Base-by-base conservation (phyloP, 2,329 filamentous ascomycete species). In the Penicillium capsulatum region DNA sequence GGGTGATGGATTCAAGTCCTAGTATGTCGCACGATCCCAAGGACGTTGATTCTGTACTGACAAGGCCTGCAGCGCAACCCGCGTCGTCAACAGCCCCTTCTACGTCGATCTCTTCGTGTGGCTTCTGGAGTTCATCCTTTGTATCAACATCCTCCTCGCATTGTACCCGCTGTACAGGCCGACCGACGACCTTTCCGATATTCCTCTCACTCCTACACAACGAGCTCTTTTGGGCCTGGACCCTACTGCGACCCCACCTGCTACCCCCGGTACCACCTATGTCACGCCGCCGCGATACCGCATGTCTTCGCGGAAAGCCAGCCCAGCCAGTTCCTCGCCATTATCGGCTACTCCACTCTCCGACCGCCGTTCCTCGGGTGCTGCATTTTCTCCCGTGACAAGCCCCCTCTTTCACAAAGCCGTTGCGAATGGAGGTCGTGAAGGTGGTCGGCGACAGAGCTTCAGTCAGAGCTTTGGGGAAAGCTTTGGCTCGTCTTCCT, bases 161-260 rank as follows among this genome's bases (percentile, higher is more conserved):
- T 69, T 86, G 41, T 71, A 80, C 31, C 92, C 91, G 2, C 75
- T 95, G 9, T 66, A 88, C 55, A 78, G 82, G 48, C 74, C 76
- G 30, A 75, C 74, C 52, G 92, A 97, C 64, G 77, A 89, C 47
- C 76, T 96, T 48, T 73, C 81, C 64, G 92, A 98, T 63, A 94
- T 98, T 35, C 81, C 91, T 45, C 77, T 98, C 51, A 96, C 91
- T 1, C 83, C 86, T n/a, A 81, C 82, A 9, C 92, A 97, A 70
- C 84, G 91, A 45, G 76, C 82, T 48, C 77, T 95, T 10, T 79
- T 98, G 36, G 90, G 89, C 33, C 79, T 98, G 3, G 77, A 83
- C 27, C 83, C 87, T 2, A 79, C 75, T 42, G 78, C 83, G 1
- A 78, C 70, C 2, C 71, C 77, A 2, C 77, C 84, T 1, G 62